Base-by-base conservation (phyloP, 1,139 yeast genomes). In the Candida dubliniensis region DNA sequence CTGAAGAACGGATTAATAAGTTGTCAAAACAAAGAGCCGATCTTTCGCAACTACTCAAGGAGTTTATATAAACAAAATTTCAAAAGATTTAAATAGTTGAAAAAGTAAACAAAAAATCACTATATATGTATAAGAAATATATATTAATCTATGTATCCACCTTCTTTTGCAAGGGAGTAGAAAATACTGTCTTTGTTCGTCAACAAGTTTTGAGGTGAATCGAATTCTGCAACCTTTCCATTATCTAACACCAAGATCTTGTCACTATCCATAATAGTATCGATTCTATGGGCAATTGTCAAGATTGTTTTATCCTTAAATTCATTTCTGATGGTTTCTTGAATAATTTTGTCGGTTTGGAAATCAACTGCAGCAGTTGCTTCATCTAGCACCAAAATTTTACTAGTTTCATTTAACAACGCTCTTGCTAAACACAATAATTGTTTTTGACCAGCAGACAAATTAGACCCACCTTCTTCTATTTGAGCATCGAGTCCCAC, bases 311-410 rank as follows among this genome's bases (percentile, higher is more conserved):
- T 76, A 50, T 83, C 76, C 38, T 66, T 69, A 60, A 87, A 86
- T 55, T 81, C 82, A 1, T 64, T 58, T 47, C 91, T 71, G 36
- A 87, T 86, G 0, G 95, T 85, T 48, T 82, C 80, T 64, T 87
- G 95, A 42, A 87, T 80, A 45, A 86, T 76, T 52, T 77, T 77
- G 57, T 87, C 95, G 0, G 95, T 87, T 57, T 84, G 85, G 27
- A 84, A 81, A 60, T 87, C 96, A 31, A 87, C 93, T 3, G 93
- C 86, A 0, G 95, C 91, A 0, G 96, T 87, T 1, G 95, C 96
- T 63, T 87, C 96, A 58, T 87, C 96, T 42, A 87, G 66, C 14
- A 87, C 78, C 48, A 87, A 67, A 27, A 87, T 78, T 49, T 77
- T 81, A 30, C 54, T 51, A 1, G 90, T 81, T n/a, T 76, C 74